These are phyloP conservation scores for Phytophthora chlamydospora DNA, from an alignment of 352 stramenopile genomes.

Conservation along the genomic window DNA sequence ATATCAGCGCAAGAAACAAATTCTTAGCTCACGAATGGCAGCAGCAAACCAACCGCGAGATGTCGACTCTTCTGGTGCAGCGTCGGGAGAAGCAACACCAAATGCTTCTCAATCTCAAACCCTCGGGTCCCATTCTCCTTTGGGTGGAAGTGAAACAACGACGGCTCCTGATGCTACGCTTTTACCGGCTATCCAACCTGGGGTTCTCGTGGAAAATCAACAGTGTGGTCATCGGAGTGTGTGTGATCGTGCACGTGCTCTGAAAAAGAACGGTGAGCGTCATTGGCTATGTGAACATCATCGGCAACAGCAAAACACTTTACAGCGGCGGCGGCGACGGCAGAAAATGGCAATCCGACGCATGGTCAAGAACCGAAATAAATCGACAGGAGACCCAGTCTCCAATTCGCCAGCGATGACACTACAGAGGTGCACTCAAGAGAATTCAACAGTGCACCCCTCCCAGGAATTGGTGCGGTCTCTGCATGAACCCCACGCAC, in stretches of 20 bases:
- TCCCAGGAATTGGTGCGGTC: not conserved
- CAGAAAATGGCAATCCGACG: not conserved
- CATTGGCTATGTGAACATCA: conserved; percentile 8
- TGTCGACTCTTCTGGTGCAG: not conserved
- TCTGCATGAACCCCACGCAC: not conserved
- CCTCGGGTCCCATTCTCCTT: not conserved
- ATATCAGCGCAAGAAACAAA: not conserved
- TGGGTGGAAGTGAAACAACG: not conserved
- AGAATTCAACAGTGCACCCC: not conserved
- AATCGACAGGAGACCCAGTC: not conserved
- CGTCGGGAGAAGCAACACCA: not conserved
- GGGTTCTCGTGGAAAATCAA: not conserved
- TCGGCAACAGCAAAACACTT: conserved; percentile 1
- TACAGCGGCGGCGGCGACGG: not conserved
- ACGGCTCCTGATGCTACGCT: not conserved
- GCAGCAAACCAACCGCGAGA: not conserved
- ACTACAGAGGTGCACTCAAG: not conserved
- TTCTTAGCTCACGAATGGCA: not conserved
- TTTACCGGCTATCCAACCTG: not conserved
- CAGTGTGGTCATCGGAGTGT: not conserved
- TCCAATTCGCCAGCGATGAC: not conserved
- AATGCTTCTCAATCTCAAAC: not conserved
- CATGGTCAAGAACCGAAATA: not conserved
- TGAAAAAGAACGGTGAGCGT: not conserved
- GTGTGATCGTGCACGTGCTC: conserved; percentile 2